Base-by-base conservation (phyloP, 2,329 filamentous ascomycete species). In the Botrytis elliptica region DNA sequence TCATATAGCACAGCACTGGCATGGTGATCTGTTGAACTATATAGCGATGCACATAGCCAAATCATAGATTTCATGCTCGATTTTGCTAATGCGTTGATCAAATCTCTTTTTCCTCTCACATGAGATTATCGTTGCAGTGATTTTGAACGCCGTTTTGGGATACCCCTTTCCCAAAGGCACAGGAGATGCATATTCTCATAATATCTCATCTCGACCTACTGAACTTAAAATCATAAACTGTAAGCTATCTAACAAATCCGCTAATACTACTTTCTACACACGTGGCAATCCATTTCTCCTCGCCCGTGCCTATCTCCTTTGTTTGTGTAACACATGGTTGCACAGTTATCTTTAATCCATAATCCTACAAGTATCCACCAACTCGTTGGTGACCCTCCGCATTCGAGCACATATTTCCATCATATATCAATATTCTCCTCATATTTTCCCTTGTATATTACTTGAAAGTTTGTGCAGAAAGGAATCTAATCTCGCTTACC, bases 1-100 rank as follows among this genome's bases (percentile, higher is more conserved):
- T 69, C 66, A 57, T 57, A 69, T 57, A 42, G 38, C 66, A 69
- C 66, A 69, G 10, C 38, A 57, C 49, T 49, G 29, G 63, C 14
- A 38, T 66, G 44, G 22, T 33, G 18, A 29, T 42, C n/a, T 33
- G 38, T 69, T 57, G 49, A 44, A 57, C 33, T 14, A 22, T 57
- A 69, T 38, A 33, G 25, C 49, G 18, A 44, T 25, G 64, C 16
- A 57, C 52, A 57, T 44, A 57, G 25, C 10, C 36, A 69, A 33
- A 42, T 33, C 38, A 25, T 69, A n/a, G 29, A 57, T 57, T 40
- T 42, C 66, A 69, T 69, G 66, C 38, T 69, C 10, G 66, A 44
- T 9, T 38, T 69, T 52, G 33, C 49, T 14, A 44, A 57, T 69
- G 49, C 38, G n/a, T 57, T 49, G 20, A 69, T 42, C 49, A 57